phyloP scores from a whole-genome alignment of 179 eudicot species.

The Silene coronaria region DNA sequence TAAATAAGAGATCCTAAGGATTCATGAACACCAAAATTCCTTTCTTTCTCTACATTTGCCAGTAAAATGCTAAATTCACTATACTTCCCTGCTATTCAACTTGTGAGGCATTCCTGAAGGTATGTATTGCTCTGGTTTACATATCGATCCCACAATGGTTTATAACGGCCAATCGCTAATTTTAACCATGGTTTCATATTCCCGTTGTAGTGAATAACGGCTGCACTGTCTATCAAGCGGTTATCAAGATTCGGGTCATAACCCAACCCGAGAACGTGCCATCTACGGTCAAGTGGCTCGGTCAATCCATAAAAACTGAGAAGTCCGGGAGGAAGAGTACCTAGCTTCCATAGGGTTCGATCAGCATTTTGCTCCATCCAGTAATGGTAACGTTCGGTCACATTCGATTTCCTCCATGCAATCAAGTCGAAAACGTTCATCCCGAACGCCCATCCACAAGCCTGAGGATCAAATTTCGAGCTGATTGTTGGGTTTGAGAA shows the following conservation, averaged over 20 bases:
- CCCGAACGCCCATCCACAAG: constrained; percentile 86
- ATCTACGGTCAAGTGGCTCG: constrained; percentile 75
- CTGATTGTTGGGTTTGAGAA: constrained; percentile 60
- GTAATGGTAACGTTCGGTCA: constrained; percentile 51
- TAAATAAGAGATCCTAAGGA: constrained; percentile 8
- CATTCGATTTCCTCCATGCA: constrained; percentile 62
- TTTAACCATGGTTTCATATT: constrained; percentile 66
- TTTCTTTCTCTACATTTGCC: constrained; percentile 18
- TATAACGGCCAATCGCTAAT: constrained; percentile 45
- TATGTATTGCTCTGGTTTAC: constrained; percentile 47
- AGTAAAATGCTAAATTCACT: constrained; percentile 2
- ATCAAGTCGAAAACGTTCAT: constrained; percentile 67
- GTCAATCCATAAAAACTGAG: constrained; percentile 67
- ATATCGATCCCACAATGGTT: constrained; percentile 57
- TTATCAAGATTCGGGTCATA: constrained; percentile 57
- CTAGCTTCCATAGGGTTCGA: constrained; percentile 60
- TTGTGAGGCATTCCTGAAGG: constrained; percentile 48
- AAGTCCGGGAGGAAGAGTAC: constrained; percentile 74
- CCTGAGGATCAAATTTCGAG: constrained; percentile 74
- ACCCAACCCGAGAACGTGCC: constrained; percentile 78
- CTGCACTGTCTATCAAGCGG: constrained; percentile 66
- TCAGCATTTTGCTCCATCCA: constrained; percentile 60
- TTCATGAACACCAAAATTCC: constrained; percentile 19
- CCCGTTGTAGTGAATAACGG: constrained; percentile 61
- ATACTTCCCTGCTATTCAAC: constrained; percentile 13